phyloP scores from a whole-genome alignment of 257 asterid genomes.

The Nemophila menziesii region DNA sequence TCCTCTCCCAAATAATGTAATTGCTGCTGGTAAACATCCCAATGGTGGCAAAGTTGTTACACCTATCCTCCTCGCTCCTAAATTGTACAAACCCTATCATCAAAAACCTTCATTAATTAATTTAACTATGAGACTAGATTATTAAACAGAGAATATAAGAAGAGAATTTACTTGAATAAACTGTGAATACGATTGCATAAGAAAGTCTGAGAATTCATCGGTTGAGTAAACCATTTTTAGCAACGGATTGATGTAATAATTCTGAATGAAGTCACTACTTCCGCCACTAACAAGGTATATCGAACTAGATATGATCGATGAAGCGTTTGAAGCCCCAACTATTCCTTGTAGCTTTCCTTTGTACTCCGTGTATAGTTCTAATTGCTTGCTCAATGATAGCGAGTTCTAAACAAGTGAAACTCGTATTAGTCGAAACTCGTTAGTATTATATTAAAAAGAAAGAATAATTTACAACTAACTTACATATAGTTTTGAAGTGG shows the following conservation, averaged over 20 bases:
- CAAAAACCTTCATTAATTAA: not conserved
- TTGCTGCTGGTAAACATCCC: constrained; percentile 72
- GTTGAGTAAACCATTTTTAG: constrained; percentile 53
- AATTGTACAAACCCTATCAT: constrained; percentile 25
- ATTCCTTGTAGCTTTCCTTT: constrained; percentile 44
- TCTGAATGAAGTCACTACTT: constrained; percentile 84
- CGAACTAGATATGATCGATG: constrained; percentile 59
- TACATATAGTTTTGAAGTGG: constrained; percentile 56
- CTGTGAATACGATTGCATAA: constrained; percentile 37
- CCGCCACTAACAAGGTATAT: constrained; percentile 64
- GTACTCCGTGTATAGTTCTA: constrained; percentile 56
- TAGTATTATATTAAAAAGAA: no score
- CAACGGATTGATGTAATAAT: constrained; percentile 63
- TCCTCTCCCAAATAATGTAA: constrained; percentile 66
- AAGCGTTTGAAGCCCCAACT: constrained; percentile 61
- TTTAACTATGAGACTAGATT: no score
- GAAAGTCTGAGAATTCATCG: constrained; percentile 61
- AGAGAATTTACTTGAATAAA: constrained; percentile 45
- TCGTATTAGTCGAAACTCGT: no score
- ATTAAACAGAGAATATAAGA: no score
- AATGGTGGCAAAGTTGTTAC: constrained; percentile 83
- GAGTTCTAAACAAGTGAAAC: constrained; percentile 24
- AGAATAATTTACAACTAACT: not conserved
- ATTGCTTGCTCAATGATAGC: constrained; percentile 60
- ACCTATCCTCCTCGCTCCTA: constrained; percentile 85